These are phyloP conservation scores for Rhododendron molle DNA, from an alignment of 148 eudicot genomes.

Conservation along the genomic window DNA sequence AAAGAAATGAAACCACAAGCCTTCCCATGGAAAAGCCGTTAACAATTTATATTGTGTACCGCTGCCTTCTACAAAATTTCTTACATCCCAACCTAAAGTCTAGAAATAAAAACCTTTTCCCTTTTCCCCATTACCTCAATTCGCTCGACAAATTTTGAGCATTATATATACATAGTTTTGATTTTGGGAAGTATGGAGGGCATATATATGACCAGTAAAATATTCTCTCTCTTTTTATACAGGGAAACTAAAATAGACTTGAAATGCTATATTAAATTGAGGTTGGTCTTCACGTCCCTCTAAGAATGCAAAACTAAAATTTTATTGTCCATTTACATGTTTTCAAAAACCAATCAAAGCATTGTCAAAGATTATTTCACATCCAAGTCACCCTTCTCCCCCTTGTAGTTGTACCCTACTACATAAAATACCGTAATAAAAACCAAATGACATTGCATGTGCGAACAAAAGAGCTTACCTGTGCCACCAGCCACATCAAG, in stretches of 20 bases:
- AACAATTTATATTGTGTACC: not conserved
- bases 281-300: not conserved
- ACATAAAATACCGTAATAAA: not conserved
- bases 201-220: not conserved
- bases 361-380: not conserved
- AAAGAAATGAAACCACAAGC: not conserved
- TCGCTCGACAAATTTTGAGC: not conserved
- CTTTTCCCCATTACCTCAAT: not conserved
- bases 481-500: constrained; percentile 99
- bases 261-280: not conserved
- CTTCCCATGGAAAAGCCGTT: not conserved
- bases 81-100: not conserved
- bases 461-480: constrained; percentile 33
- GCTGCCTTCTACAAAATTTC: not conserved
- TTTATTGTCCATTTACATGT: not conserved
- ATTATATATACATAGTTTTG: not conserved
- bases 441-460: not conserved
- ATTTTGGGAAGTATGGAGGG: not conserved
- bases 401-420: not conserved
- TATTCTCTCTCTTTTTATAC: not conserved
- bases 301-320: not conserved
- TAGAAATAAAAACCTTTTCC: not conserved
- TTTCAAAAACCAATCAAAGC: not conserved
- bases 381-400: not conserved
- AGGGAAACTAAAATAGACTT: not conserved